These are phyloP conservation scores for Quercus cerris DNA, from an alignment of 306 rosid genomes.

Conservation along the genomic window DNA sequence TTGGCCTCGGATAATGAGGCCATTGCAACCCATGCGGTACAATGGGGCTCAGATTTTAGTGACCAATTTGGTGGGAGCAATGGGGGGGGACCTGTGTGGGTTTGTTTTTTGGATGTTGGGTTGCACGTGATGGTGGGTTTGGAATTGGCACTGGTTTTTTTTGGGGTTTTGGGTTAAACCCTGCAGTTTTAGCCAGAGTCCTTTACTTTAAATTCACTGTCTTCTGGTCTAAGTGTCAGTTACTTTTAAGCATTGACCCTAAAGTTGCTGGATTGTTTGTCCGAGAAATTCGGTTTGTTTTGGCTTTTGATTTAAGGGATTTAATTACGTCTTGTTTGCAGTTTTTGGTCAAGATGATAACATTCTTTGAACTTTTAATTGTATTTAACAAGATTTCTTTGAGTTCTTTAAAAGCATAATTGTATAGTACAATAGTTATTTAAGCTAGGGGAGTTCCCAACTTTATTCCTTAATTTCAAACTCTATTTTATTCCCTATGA, in stretches of 20 bases:
- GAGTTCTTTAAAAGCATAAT: background rate
- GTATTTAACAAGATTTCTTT: background rate
- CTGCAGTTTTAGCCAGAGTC: conserved; percentile 11
- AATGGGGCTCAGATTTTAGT: background rate
- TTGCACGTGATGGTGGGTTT: conserved; percentile 28
- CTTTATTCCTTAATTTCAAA: background rate
- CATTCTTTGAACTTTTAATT: background rate
- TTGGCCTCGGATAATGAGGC: background rate
- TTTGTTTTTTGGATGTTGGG: background rate
- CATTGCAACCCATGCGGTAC: background rate
- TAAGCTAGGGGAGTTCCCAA: background rate
- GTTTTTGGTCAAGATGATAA: background rate
- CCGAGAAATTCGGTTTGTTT: conserved; percentile 21
- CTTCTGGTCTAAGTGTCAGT: conserved; percentile 8
- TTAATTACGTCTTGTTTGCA: background rate
- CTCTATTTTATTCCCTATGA: background rate
- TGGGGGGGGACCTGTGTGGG: conserved; percentile 5
- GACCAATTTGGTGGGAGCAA: conserved; percentile 8
- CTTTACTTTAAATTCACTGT: conserved; percentile 1
- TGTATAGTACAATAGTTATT: background rate
- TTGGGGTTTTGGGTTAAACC: conserved; percentile 1
- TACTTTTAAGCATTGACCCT: conserved; percentile 4
- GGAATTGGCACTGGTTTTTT: background rate
- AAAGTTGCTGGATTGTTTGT: conserved; percentile 24
- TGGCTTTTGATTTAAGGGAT: background rate